Percentiles rank a stretch among this genome's conserved stretches.
Evolutionary conservation across 306 rosid species (phyloP).

Genomic region (Senna tora): DNA sequence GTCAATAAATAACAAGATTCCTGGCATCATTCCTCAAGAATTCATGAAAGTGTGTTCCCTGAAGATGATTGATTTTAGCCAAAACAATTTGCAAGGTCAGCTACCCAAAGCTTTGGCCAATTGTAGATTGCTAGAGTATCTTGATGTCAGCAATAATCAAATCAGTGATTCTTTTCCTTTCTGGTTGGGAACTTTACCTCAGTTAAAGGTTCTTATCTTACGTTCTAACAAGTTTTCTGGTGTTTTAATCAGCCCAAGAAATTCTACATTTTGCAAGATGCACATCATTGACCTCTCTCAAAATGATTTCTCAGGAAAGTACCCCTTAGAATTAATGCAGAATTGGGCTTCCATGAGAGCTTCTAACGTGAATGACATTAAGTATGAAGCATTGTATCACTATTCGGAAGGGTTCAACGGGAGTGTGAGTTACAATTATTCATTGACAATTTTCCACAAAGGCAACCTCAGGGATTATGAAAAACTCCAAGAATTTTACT

Average conservation of each 20-base stretch:
- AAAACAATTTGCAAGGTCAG: slow-evolving; percentile 41
- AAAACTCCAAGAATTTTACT: not conserved
- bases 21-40: slow-evolving; percentile 30
- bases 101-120: slow-evolving; percentile 42
- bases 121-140: slow-evolving; percentile 20
- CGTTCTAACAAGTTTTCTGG: slow-evolving; percentile 7
- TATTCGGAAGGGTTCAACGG: not conserved
- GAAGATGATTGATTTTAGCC: slow-evolving; percentile 11
- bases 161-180: slow-evolving; percentile 49
- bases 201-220: slow-evolving; percentile 31
- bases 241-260: slow-evolving; percentile 1
- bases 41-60: not conserved
- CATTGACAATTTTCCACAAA: slow-evolving; percentile 28
- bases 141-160: slow-evolving; percentile 24
- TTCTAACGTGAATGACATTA: not conserved
- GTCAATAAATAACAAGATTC: slow-evolving; percentile 16
- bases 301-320: slow-evolving; percentile 24
- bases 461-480: slow-evolving; percentile 12
- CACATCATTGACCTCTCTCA: slow-evolving; percentile 42
- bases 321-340: slow-evolving; percentile 1
- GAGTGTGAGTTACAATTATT: not conserved
- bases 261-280: slow-evolving; percentile 28
- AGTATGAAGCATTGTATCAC: not conserved
- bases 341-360: slow-evolving; percentile 13
- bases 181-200: slow-evolving; percentile 45